These are phyloP conservation scores for Cryptococcus depauperatus DNA, from an alignment of 1,284 basidiomycete genomes.

Conservation along the genomic window DNA sequence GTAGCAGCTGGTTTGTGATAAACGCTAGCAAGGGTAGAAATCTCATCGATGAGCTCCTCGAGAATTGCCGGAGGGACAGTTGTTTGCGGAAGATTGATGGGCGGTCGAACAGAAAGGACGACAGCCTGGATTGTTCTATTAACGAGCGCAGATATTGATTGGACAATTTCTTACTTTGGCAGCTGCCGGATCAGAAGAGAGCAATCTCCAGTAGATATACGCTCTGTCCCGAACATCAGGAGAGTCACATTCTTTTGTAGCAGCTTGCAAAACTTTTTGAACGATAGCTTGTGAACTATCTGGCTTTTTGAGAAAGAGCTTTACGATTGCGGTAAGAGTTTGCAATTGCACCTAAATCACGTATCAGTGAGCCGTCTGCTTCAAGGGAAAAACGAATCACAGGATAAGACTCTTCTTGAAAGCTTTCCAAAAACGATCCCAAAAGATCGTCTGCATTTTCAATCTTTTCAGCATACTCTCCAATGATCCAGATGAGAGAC, in stretches of 20 bases:
- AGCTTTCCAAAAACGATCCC: constrained; percentile 83
- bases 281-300: constrained; percentile 83
- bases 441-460: constrained; percentile 93
- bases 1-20: constrained; percentile 94
- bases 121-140: constrained; percentile 56
- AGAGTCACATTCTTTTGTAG: constrained; percentile 95
- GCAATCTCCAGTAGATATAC: constrained; percentile 91
- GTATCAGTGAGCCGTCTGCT: not conserved
- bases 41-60: constrained; percentile 83
- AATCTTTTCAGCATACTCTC: constrained; percentile 92
- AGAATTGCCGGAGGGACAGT: constrained; percentile 83
- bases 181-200: constrained; percentile 86
- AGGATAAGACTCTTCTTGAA: constrained; percentile 81
- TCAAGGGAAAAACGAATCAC: constrained; percentile 42
- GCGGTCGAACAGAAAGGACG: constrained; percentile 81
- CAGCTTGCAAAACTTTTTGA: constrained; percentile 91
- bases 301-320: constrained; percentile 92
- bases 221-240: constrained; percentile 90
- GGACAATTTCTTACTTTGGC: constrained; percentile 61
- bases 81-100: constrained; percentile 84
- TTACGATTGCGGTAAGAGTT: constrained; percentile 88
- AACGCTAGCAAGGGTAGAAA: constrained; percentile 79
- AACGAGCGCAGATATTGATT: not conserved
- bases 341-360: constrained; percentile 80
- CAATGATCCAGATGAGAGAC: constrained; percentile 96